These are phyloP conservation scores for Fusarium caatingaense DNA, from an alignment of 2,329 filamentous ascomycete species.

Conservation along the genomic window DNA sequence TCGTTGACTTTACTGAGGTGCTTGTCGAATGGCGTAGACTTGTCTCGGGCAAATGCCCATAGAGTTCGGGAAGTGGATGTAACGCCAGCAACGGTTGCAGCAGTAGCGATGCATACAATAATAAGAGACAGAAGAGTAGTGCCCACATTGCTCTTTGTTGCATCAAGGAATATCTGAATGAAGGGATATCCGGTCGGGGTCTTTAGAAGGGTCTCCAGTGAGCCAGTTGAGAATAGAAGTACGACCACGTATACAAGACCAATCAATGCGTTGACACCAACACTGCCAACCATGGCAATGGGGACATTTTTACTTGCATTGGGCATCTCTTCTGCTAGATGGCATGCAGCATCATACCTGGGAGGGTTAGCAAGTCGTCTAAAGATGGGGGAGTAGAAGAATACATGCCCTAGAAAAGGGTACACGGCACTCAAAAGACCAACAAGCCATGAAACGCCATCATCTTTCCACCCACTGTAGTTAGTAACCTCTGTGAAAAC, in stretches of 20 bases:
- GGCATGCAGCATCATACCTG: slow-evolving; percentile 51
- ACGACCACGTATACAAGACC: slow-evolving; percentile 57
- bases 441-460: slow-evolving; percentile 50
- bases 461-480: slow-evolving; percentile 48
- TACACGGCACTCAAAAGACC: slow-evolving; percentile 49
- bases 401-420: slow-evolving; percentile 50
- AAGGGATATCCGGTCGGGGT: slow-evolving; percentile 58
- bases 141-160: slow-evolving; percentile 41
- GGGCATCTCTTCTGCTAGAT: slow-evolving; percentile 51
- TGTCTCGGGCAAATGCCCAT: slow-evolving; percentile 56
- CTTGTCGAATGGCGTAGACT: slow-evolving; percentile 50
- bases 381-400: fast-evolving
- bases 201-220: slow-evolving; percentile 52
- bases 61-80: slow-evolving; percentile 53
- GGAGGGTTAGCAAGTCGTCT: not conserved
- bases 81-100: slow-evolving; percentile 48
- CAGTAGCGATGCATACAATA: slow-evolving; percentile 44
- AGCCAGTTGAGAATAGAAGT: slow-evolving; percentile 57
- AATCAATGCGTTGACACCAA: slow-evolving; percentile 57
- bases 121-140: slow-evolving; percentile 48
- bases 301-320: slow-evolving; percentile 50
- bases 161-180: slow-evolving; percentile 55
- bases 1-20: slow-evolving; percentile 52
- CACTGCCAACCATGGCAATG: slow-evolving; percentile 50
- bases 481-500: slow-evolving; percentile 51